Percentiles rank a stretch among this genome's conserved stretches.
Evolutionary conservation across 2,329 filamentous ascomycete genomes (phyloP).

Genomic region (Teratosphaeria gauchensis): DNA sequence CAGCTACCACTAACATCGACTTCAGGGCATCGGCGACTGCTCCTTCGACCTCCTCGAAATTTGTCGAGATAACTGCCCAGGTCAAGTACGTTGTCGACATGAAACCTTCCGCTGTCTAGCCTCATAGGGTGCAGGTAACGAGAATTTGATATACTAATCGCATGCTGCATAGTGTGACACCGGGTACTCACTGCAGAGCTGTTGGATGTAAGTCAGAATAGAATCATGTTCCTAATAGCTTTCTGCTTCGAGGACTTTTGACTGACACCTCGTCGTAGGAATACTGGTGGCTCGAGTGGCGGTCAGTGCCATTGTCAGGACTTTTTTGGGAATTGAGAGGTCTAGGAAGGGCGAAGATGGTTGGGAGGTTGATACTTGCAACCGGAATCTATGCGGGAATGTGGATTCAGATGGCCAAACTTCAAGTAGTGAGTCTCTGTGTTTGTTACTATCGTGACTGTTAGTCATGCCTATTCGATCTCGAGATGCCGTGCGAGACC

Average conservation of each 20-base stretch:
- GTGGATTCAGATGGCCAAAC: too few species aligned
- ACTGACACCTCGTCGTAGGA: too few species aligned
- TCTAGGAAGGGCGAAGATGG: too few species aligned
- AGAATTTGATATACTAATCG: too few species aligned
- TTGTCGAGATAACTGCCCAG: background rate
- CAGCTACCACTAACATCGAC: background rate
- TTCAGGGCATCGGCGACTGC: background rate
- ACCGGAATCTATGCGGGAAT: too few species aligned
- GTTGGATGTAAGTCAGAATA: background rate
- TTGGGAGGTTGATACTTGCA: too few species aligned
- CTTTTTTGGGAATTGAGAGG: background rate
- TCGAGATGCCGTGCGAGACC: too few species aligned
- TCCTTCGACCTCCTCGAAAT: background rate
- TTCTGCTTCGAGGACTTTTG: too few species aligned
- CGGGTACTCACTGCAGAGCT: background rate
- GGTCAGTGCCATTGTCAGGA: background rate
- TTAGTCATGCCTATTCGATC: too few species aligned
- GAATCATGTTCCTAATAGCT: too few species aligned
- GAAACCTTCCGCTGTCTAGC: background rate
- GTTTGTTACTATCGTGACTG: background rate
- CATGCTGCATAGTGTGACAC: too few species aligned
- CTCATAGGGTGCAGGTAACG: background rate
- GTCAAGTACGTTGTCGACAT: background rate
- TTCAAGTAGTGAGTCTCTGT: background rate
- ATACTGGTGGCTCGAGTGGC: background rate